Conservation (phyloP, 768 basidiomycete genomes). For the Hirschioporus abietinus region DNA sequence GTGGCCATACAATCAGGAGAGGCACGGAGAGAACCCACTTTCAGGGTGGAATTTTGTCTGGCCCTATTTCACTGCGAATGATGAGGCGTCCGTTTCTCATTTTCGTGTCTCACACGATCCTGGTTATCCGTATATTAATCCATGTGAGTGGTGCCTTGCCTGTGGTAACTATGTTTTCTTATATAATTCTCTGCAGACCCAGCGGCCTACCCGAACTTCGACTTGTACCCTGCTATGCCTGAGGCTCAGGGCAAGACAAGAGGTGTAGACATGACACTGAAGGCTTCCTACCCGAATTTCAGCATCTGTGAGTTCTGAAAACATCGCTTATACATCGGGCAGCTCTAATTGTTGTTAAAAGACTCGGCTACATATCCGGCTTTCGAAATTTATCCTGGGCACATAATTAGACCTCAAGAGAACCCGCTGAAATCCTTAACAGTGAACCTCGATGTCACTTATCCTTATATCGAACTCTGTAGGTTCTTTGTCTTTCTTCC, state of each 20-base stretch:
- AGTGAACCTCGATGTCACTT: neutral
- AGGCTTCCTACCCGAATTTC: neutral
- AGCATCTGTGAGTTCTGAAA: neutral
- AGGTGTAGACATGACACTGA: neutral
- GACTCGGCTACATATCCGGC: slow-evolving; percentile 8
- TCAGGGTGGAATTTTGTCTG: neutral
- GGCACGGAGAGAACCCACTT: neutral
- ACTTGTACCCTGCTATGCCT: slow-evolving; percentile 20
- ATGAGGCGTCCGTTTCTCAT: neutral
- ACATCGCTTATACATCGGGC: neutral
- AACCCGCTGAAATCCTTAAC: neutral
- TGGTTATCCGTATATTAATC: slow-evolving; percentile 23
- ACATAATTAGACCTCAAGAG: neutral
- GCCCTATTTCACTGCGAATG: neutral
- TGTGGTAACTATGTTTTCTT: neutral
- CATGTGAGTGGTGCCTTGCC: slow-evolving; percentile 20
- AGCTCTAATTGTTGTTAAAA: neutral
- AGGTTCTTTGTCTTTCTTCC: neutral
- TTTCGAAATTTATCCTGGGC: slow-evolving; percentile 8
- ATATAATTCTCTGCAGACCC: neutral
- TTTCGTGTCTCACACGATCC: neutral
- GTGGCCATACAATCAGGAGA: slow-evolving; percentile 2
- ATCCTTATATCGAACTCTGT: slow-evolving; percentile 1
- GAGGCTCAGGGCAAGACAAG: slow-evolving; percentile 2
- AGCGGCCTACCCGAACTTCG: slow-evolving; percentile 26